A percentile compares a stretch with the other conserved stretches of the same genome.
Evolutionary conservation across 106 monocot species (phyloP).

Genomic region (Dendrobium huoshanense): DNA sequence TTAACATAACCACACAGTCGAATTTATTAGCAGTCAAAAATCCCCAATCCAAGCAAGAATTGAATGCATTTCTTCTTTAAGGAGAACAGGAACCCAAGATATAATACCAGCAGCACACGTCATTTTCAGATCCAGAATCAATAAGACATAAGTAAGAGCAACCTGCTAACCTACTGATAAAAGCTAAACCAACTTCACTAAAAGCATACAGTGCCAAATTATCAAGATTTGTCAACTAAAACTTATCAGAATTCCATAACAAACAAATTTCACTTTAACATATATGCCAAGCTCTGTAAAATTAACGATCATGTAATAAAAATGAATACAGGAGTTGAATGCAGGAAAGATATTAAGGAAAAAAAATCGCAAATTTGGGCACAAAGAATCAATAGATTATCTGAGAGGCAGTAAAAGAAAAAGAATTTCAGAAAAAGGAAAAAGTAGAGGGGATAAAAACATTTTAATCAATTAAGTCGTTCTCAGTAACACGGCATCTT

Average conservation of each 20-base stretch:
- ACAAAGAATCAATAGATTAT: neutral
- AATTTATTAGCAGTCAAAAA: no score
- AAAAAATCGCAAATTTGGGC: neutral
- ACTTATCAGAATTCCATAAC: neutral
- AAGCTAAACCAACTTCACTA: neutral
- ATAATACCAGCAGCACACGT: neutral
- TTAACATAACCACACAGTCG: no score
- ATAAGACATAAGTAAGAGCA: neutral
- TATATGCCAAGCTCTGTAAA: neutral
- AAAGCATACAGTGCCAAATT: neutral
- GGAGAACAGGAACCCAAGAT: neutral
- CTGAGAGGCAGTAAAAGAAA: neutral
- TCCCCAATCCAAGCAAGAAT: neutral
- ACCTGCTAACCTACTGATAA: neutral
- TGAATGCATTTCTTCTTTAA: neutral
- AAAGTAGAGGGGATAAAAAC: neutral
- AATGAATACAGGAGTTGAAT: no score
- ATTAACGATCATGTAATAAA: no score
- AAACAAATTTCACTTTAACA: no score
- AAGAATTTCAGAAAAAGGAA: no score
- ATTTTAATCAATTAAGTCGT: constrained; percentile 1
- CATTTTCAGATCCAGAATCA: no score
- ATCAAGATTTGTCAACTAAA: neutral
- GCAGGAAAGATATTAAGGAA: neutral
- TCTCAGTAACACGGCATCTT: neutral